Base-by-base conservation (phyloP, 495 filamentous ascomycete species). In the Tuber melanosporum region DNA sequence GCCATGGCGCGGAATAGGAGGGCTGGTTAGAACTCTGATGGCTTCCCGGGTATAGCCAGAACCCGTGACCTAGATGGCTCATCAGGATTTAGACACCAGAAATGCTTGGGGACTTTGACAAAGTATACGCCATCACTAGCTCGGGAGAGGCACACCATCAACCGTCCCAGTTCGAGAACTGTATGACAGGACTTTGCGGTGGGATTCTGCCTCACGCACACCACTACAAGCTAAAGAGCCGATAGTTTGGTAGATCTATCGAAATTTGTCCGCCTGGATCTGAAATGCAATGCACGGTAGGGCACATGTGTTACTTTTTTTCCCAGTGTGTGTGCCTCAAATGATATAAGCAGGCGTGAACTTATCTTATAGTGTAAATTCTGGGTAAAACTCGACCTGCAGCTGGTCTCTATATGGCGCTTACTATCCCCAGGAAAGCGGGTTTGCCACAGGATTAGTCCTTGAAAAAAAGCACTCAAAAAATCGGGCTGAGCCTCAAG, bases 181-280 rank as follows among this genome's bases (percentile, higher is more conserved):
- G 49, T 47, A 20, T 32, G 66, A 71, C 57, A 32, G 7, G 52
- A 10, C 19, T 22, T 19, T 66, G 32, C 5, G 14, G 26, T 36
- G 26, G 47, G 47, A 52, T 52, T 2, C 0, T 20, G 46, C 46
- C 46, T 20, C 44, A 45, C 15, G 0, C 52, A 12, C 57, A 32
- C 26, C 15, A 26, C 57, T 26, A 72, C 73, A 80, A 80, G 78
- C 78, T 77, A 80, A 15, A 36, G 73, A 45, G 71, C 70, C 78
- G 73, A 76, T 47, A 52, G 45, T 79, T 76, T 76, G 78, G 78
- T 80, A 80, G 62, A 71, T 47, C 62, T 73, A 70, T 80, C n/a
- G 46, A 47, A 80, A 62, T n/a, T 71, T 45, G 22, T 41, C 46
- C 12, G 26, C 26, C 57, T 26, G 5, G 57, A 66, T 66, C 57